A percentile compares a stretch with the other conserved stretches of the same genome.
phyloP scores from a whole-genome alignment of 1,284 basidiomycete species.

The Sphagnurus paluster region DNA sequence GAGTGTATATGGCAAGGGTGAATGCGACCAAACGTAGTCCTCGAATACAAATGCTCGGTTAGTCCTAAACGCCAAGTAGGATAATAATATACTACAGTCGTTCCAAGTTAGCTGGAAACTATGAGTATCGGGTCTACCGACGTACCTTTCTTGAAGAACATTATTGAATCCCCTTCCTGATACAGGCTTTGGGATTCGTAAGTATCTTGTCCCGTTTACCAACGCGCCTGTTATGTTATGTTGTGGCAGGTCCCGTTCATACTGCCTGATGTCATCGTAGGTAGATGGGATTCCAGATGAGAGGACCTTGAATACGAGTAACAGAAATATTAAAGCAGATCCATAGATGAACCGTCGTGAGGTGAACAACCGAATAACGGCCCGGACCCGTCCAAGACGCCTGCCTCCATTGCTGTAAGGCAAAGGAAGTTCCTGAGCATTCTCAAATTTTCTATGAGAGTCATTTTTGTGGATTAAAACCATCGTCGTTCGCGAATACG shows the following conservation, averaged over 20 bases:
- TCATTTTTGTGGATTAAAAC: neutral
- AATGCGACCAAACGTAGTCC: slow-evolving; percentile 63
- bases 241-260: slow-evolving; percentile 36
- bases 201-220: slow-evolving; percentile 27
- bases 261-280: slow-evolving; percentile 33
- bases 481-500: neutral
- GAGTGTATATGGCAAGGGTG: slow-evolving; percentile 46
- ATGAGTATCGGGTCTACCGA: neutral
- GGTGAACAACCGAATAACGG: slow-evolving; percentile 5
- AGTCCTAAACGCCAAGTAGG: slow-evolving; percentile 46
- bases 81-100: slow-evolving; percentile 38
- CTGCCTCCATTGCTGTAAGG: slow-evolving; percentile 1
- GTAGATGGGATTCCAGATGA: slow-evolving; percentile 38
- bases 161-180: slow-evolving; percentile 59
- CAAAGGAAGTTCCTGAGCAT: neutral
- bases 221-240: slow-evolving; percentile 27
- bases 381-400: slow-evolving; percentile 10
- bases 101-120: neutral
- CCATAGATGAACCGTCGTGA: slow-evolving; percentile 11
- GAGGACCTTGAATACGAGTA: slow-evolving; percentile 30
- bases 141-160: slow-evolving; percentile 51
- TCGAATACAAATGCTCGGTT: slow-evolving; percentile 60
- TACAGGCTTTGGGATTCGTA: slow-evolving; percentile 47
- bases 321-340: slow-evolving; percentile 19
- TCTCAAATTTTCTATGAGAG: neutral